Base-by-base conservation (phyloP, 345 rosid species). In the Physaria fendleri region DNA sequence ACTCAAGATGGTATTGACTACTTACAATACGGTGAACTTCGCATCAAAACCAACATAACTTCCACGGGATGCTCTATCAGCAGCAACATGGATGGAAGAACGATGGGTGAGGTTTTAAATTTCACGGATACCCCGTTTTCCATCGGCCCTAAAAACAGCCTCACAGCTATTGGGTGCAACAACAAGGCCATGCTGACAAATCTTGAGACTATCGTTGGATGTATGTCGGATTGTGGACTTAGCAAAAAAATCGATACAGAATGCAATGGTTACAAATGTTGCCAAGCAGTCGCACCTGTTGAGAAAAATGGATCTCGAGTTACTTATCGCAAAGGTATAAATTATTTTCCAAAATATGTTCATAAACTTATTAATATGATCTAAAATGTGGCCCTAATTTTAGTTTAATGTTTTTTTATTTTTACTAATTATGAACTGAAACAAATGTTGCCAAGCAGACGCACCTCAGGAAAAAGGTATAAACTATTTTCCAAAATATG, bases 161-260 rank as follows among this genome's bases (percentile, higher is more conserved):
- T 70, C 21, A 28, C 40, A 1, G 77, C 67, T 3, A 4, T 66
- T 5, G 79, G 78, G 14, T 73, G 79, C 30, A 45, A 69, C 59
- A 62, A 64, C 6, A 16, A 9, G 0, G 69, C 5, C 0, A 3
- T 0, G 53, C 59, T 6, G 11, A 10, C 14, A 8, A 23, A 6
- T 38, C 25, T 9, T 14, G 1, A 39, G 0, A n/a, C 59, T 32
- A 2, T 15, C 1, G 56, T 57, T 2, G 76, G 80, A 3, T 71
- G 80, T 52, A 5, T 66, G 53, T 70, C 78, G 1, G 0, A 20
- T 30, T 79, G 80, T 33, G 32, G 37, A 33, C 14, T 2, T 4
- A 11, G 5, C 1, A 2, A 10, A 28, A 28, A 0, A 1, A 8
- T 3, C 34, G 4, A 9, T 2, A 0, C 37, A 33, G 4, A 14